Conservation (phyloP, 371 early-diverging fungal genomes). For the Rhizopus sp. region DNA sequence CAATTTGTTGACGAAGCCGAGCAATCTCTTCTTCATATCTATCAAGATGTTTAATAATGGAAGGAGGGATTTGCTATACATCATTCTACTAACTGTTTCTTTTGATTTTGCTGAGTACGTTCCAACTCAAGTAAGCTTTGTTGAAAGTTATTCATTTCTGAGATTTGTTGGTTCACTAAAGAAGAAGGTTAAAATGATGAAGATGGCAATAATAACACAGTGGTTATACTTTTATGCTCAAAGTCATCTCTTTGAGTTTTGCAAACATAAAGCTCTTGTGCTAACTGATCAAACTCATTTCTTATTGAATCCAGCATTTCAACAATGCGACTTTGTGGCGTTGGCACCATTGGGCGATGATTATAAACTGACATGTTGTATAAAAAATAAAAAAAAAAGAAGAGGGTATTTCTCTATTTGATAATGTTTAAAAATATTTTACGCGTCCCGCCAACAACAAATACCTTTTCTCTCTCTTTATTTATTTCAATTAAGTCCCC, state of each 20-base stretch:
- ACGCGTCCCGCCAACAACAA: conserved; percentile 3
- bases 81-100: conserved; percentile 59
- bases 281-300: conserved; percentile 79
- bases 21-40: conserved; percentile 56
- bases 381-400: conserved; percentile 3
- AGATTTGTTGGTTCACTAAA: conserved; percentile 72
- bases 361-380: conserved; percentile 68
- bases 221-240: conserved; percentile 81
- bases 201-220: neutral
- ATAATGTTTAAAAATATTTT: neutral
- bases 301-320: conserved; percentile 88
- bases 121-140: conserved; percentile 82
- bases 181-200: neutral
- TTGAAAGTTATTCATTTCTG: conserved; percentile 81
- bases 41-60: conserved; percentile 2
- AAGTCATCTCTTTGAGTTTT: conserved; percentile 87
- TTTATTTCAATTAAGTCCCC: neutral
- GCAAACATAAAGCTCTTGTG: conserved; percentile 75
- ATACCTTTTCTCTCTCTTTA: conserved; percentile 5
- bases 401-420: neutral
- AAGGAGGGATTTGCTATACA: neutral
- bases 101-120: conserved; percentile 73
- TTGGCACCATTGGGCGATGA: conserved; percentile 86
- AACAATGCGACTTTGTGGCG: conserved; percentile 67
- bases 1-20: conserved; percentile 49